These are phyloP conservation scores for Heritiera fomes DNA, from an alignment of 345 rosid genomes.

Conservation along the genomic window DNA sequence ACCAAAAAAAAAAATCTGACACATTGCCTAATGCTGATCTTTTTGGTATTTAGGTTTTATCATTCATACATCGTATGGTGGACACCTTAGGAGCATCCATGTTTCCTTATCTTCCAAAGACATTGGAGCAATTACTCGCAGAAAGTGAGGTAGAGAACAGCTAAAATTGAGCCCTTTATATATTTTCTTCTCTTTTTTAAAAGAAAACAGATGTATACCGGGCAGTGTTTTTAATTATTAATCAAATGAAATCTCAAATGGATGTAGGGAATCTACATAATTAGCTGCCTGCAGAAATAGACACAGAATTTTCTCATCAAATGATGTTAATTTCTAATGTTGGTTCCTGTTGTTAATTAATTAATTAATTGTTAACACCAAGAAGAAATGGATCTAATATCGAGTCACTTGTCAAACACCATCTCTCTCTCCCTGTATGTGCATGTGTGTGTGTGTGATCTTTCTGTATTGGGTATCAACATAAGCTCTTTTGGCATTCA, in stretches of 20 bases:
- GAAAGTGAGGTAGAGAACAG: conserved; percentile 75
- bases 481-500: neutral
- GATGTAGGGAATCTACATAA: neutral
- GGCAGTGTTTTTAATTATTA: neutral
- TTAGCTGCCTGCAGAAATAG: neutral
- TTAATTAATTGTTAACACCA: neutral
- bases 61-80: conserved; percentile 97
- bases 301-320: conserved; percentile 1
- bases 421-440: neutral
- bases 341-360: neutral
- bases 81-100: conserved; percentile 88
- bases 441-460: neutral
- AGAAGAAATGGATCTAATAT: neutral
- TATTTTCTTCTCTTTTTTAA: neutral
- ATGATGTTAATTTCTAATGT: neutral
- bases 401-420: neutral
- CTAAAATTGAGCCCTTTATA: neutral
- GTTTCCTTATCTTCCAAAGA: conserved; percentile 92
- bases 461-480: neutral
- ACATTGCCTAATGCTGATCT: conserved; percentile 25
- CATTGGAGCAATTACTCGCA: conserved; percentile 81
- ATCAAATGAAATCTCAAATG: conserved; percentile 1
- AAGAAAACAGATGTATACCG: neutral
- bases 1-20: neutral
- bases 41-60: conserved; percentile 60